Evolutionary conservation across 116 monocot species (phyloP), one percentile per base, ranked within the genome.

Genomic region (Zostera marina): DNA sequence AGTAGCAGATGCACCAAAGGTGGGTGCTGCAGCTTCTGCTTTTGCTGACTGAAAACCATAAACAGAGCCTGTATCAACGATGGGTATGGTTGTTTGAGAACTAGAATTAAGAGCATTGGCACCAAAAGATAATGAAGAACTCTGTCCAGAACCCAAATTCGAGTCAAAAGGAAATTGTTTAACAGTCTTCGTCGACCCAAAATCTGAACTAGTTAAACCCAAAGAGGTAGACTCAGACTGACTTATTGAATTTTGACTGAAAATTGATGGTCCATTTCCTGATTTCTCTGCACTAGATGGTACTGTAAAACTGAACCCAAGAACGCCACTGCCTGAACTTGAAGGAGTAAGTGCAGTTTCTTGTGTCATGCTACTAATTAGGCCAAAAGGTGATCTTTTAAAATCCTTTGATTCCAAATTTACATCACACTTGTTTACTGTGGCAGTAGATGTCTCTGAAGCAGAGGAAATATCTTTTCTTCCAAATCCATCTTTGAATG

Each of bases 151-250:
- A 22, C 41, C 62, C 56, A 60, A 66, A 65, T 63, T 59, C 41
- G 68, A 66, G 17, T 61, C 54, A 68, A 63, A 56, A 5, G 39
- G 9, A 25, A 55, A 65, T 63, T 68, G 15, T 53, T 66, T 63
- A 20, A 49, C 32, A 59, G 21, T 47, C 7, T 44, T 19, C 52
- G 67, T 39, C 59, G 71, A 49, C 23, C 68, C 74, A 78, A 72
- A 69, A 61, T 17, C 24, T 4, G 71, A 73, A 53, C 46, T 53
- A 63, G 74, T 72, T 41, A 75, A 77, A 60, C 62, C 26, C n/a
- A 68, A 42, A 8, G 71, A 60, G 41, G 73, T 61, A 60, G 82
- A 67, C 52, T 46, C 22, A 26, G 61, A 45, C 41, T 69, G 73
- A 42, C 56, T 71, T 38, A 55, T 11, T 32, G 56, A 62, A 54